phyloP scores from a whole-genome alignment of 805 yeast species.

The Tetrapisispora nanseiensis region DNA sequence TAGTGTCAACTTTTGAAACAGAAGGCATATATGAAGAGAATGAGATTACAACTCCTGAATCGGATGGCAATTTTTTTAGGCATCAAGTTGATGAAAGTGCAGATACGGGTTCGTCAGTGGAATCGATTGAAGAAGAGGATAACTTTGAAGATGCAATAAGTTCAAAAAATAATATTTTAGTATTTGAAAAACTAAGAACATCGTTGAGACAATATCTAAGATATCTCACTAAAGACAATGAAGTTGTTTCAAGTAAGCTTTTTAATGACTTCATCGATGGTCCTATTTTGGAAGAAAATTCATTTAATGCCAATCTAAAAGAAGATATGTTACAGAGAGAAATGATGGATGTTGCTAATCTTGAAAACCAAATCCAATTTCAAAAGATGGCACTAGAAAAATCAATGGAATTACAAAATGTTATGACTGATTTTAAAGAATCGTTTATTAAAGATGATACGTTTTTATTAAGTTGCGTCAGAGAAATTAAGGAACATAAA shows the following conservation, averaged over 20 bases:
- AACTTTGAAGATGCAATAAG: slow-evolving; percentile 21
- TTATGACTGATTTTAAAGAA: slow-evolving; percentile 50
- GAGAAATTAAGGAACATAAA: slow-evolving; percentile 50
- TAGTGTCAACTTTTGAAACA: slow-evolving; percentile 11
- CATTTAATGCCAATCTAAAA: slow-evolving; percentile 32
- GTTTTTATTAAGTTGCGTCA: slow-evolving; percentile 53
- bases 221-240: slow-evolving; percentile 42
- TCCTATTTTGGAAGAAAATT: slow-evolving; percentile 20
- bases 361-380: slow-evolving; percentile 59
- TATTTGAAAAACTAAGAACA: slow-evolving; percentile 68
- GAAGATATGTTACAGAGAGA: slow-evolving; percentile 50
- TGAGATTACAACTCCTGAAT: background rate
- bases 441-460: slow-evolving; percentile 40
- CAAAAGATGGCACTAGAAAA: slow-evolving; percentile 57
- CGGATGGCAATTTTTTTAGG: background rate
- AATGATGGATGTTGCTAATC: slow-evolving; percentile 50
- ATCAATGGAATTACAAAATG: slow-evolving; percentile 43
- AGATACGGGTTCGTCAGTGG: background rate
- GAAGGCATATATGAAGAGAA: background rate
- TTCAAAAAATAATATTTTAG: slow-evolving; percentile 29
- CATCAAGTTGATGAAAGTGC: background rate
- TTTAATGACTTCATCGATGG: slow-evolving; percentile 43
- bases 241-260: slow-evolving; percentile 42
- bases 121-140: background rate
- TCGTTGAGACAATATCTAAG: slow-evolving; percentile 67